These are phyloP conservation scores for Nemania bipapillata DNA, from an alignment of 2,329 filamentous ascomycete genomes.

Conservation along the genomic window DNA sequence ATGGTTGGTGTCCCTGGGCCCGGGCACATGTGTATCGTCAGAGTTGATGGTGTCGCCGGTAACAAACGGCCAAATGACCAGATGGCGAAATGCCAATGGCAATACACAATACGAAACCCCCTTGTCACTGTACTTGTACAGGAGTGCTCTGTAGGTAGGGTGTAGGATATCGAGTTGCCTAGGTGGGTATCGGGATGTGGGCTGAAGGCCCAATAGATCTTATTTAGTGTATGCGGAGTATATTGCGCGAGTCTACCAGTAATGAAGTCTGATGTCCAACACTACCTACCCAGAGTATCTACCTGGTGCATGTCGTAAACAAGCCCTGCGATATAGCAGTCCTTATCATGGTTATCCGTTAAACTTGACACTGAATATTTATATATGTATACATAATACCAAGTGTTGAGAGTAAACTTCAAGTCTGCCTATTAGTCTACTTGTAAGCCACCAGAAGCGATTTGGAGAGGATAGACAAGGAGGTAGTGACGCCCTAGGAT, in stretches of 20 bases:
- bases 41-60: neutral
- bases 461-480: too few species aligned
- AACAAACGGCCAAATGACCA: neutral
- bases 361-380: too few species aligned
- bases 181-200: constrained; percentile 34
- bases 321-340: neutral
- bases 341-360: neutral
- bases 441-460: too few species aligned
- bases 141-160: too few species aligned
- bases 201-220: constrained; percentile 32
- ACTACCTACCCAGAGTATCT: too few species aligned
- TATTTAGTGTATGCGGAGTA: constrained; percentile 11
- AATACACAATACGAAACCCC: constrained; percentile 1
- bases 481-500: too few species aligned
- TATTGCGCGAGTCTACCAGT: neutral
- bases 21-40: neutral
- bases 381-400: neutral
- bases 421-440: too few species aligned
- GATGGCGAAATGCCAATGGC: neutral
- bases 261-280: neutral
- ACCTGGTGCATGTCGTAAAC: too few species aligned
- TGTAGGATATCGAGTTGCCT: constrained; percentile 24
- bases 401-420: neutral
- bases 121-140: neutral
- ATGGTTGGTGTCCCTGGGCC: neutral